phyloP scores from a whole-genome alignment of 192 early-diverging fungal species.

The Linnemannia elongata region DNA sequence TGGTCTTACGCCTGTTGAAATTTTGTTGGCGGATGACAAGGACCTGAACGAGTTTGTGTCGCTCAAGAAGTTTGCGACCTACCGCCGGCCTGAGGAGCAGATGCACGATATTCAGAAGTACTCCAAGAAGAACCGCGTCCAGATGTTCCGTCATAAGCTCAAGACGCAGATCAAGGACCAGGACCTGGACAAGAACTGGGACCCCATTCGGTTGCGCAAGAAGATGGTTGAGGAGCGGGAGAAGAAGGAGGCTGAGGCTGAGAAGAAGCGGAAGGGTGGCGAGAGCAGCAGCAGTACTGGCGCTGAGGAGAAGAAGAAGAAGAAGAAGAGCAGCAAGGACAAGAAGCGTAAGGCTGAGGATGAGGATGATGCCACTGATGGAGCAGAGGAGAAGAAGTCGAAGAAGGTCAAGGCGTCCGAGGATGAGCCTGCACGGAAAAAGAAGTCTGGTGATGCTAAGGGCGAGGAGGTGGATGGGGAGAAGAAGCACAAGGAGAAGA shows the following conservation, averaged over 20 bases:
- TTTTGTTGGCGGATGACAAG: slow-evolving; percentile 90
- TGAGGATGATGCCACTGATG: slow-evolving; percentile 10
- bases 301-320: slow-evolving; percentile 33
- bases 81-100: slow-evolving; percentile 57
- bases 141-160: slow-evolving; percentile 59
- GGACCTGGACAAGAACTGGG: slow-evolving; percentile 53
- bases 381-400: not conserved
- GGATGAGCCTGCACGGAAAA: slow-evolving; percentile 19
- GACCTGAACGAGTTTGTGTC: slow-evolving; percentile 89
- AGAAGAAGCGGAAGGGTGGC: not conserved
- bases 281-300: not conserved
- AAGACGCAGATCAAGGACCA: slow-evolving; percentile 39
- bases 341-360: slow-evolving; percentile 28
- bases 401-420: slow-evolving; percentile 2
- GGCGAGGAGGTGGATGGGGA: not conserved
- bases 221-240: slow-evolving; percentile 42
- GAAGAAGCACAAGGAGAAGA: slow-evolving; percentile 29
- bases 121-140: slow-evolving; percentile 68
- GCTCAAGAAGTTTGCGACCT: slow-evolving; percentile 91
- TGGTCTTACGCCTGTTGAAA: slow-evolving; percentile 87
- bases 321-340: slow-evolving; percentile 46
- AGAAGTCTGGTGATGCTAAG: slow-evolving; percentile 5
- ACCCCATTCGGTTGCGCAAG: slow-evolving; percentile 57
- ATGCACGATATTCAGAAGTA: slow-evolving; percentile 60
- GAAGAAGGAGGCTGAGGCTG: slow-evolving; percentile 21